A percentile compares a stretch with the other conserved stretches of the same genome.
Conservation (phyloP, 345 rosid species). For the Citrus reticulata region DNA sequence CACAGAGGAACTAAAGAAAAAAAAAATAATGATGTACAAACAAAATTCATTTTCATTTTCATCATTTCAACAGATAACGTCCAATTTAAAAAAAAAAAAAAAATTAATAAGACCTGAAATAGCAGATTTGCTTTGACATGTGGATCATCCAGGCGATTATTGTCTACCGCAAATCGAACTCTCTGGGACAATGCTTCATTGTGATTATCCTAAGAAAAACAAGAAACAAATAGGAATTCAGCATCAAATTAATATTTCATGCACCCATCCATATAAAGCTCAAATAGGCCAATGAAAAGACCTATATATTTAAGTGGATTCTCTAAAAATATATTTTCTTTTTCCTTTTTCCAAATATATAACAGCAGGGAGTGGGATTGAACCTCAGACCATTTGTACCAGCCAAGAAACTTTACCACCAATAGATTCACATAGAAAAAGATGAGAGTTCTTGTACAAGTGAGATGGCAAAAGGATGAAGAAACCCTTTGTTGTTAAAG, state of each 20-base stretch:
- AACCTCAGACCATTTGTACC: neutral
- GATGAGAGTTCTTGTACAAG: neutral
- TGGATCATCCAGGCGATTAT: conserved; percentile 83
- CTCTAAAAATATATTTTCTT: too few species aligned
- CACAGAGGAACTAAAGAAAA: neutral
- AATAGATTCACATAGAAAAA: neutral
- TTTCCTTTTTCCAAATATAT: neutral
- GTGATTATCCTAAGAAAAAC: conserved; percentile 59
- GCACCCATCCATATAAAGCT: neutral
- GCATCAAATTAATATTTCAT: neutral
- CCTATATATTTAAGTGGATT: neutral
- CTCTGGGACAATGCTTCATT: conserved; percentile 70
- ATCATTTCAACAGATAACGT: neutral
- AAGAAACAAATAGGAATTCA: neutral
- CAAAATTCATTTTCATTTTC: neutral
- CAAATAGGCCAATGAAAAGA: neutral
- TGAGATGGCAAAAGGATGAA: neutral
- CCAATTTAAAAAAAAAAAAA: neutral
- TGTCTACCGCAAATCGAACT: conserved; percentile 72
- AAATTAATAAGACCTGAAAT: conserved; percentile 52
- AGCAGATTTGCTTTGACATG: conserved; percentile 89
- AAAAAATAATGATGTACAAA: neutral
- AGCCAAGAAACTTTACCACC: neutral
- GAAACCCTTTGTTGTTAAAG: neutral
- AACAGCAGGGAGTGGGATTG: neutral